Evolutionary conservation across 2,329 filamentous ascomycete species (phyloP), one percentile per base, ranked within the genome.

Genomic region (Fusarium metavorans): DNA sequence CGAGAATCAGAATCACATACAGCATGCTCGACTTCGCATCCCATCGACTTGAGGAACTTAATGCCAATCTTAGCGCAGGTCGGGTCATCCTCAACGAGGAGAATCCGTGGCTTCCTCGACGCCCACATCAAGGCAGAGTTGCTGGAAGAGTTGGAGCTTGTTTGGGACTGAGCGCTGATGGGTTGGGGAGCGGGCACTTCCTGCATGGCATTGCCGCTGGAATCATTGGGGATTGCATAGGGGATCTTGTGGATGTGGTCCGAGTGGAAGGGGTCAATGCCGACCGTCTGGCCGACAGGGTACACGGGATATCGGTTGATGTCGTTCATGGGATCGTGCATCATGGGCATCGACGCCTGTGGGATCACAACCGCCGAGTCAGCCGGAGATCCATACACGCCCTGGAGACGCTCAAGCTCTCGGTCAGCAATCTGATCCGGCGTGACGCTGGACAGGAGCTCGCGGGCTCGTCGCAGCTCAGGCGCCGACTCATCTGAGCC

Each of bases 161-260:
- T 48, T 20, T 76, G 67, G 10, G 72, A 67, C 37, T 70, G 66
- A 45, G 64, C 78, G 67, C 74, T 82, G 73, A 80, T 80, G 41
- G 78, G 77, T 23, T 81, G 78, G 18, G 85, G 83, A n/a, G 85
- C 80, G 70, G 84, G 82, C 64, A 88, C 83, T 20, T 83, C 81
- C 58, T 85, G 81, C 76, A 79, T 72, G 32, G 74, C 70, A 48
- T 76, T 77, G 35, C 72, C 76, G 54, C 81, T 85, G 3, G 87
- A 84, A 60, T 88, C 87, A 67, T 93, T 94, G 4, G 93, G 88
- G 18, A 86, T 83, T 90, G 94, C 83, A 80, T 98, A 98, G 0
- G 95, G 95, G 66, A 98, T 97, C 81, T 97, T 98, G 84, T 96
- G 92, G 80, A 98, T 95, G 80, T 98, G 95, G 78, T 98, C 95